Base-by-base conservation (phyloP, 495 filamentous ascomycete genomes). In the Aspergillus sclerotioniger region DNA sequence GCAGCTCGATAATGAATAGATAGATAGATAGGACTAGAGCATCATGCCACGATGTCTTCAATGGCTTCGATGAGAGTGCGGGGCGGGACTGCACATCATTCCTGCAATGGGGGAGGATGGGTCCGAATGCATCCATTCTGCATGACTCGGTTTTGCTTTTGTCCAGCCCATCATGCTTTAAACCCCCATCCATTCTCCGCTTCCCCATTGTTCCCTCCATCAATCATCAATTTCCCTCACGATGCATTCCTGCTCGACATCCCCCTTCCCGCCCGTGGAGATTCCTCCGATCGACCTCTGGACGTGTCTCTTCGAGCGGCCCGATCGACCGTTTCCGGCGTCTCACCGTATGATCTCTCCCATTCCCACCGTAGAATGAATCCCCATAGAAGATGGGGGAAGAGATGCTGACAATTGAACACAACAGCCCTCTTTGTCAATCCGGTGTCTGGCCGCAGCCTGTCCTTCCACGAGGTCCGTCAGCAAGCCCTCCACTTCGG, bases 261-360 rank as follows among this genome's bases (percentile, higher is more conserved):
- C 56, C 1, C 57, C 61, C 1, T 88, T 82, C 65, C 76, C 79
- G 3, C 62, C 67, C 0, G 51, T 91, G 33, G 72, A 81, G 44
- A 85, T 93, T 46, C 90, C 90, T 0, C 62, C 80, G 29, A 59
- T 83, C 45, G 89, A 92, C 66, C 53, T 94, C 16, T 92, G 84
- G 83, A 75, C 71, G 0, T 82, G 89, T 51, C 59, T 92, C 12
- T 67, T 63, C 37, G 61, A 63, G 46, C 52, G 49, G 3, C 6
- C 20, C 19, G 56, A 59, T 21, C 52, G 56, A 4, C 46, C 56
- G 8, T 63, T 52, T 32, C 52, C 56, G 0, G 13, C 12, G n/a
- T 15, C 29, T 3, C 48, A 52, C 15, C n/a, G 52, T 20, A 46
- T 41, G 35, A 8, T 16, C 1, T 19, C 21, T 33, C 15, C 35